Percentiles rank a stretch among this genome's conserved stretches.
Evolutionary conservation across 2,329 filamentous ascomycete genomes (phyloP).

Genomic region (Pseudogymnoascus sp.): DNA sequence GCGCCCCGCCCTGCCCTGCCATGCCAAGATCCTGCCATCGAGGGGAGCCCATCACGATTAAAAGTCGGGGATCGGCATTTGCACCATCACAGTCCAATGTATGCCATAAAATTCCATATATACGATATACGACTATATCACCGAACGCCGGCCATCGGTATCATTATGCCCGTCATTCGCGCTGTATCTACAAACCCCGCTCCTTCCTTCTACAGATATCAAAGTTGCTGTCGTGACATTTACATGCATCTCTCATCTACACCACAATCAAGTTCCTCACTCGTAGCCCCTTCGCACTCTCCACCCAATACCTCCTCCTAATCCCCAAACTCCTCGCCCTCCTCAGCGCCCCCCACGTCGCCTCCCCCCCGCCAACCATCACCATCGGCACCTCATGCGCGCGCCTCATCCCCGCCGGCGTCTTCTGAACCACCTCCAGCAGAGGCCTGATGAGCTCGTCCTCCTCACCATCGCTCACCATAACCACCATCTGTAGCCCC

Average conservation of each 20-base stretch:
- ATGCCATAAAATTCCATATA: neutral
- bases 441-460: slow-evolving; percentile 50
- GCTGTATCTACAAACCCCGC: neutral
- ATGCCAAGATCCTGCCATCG: neutral
- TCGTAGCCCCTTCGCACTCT: slow-evolving; percentile 64
- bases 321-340: slow-evolving; percentile 64
- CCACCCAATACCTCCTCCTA: slow-evolving; percentile 69
- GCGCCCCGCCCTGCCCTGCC: neutral
- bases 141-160: neutral
- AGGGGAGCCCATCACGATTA: neutral
- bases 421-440: slow-evolving; percentile 63
- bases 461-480: slow-evolving; percentile 54
- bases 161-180: neutral
- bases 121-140: neutral
- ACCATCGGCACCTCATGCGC: slow-evolving; percentile 70
- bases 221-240: neutral
- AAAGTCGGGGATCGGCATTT: neutral
- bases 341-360: slow-evolving; percentile 56
- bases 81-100: neutral
- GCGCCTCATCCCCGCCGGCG: slow-evolving; percentile 28
- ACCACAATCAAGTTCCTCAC: slow-evolving; percentile 71
- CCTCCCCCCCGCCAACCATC: slow-evolving; percentile 67
- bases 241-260: slow-evolving; percentile 12
- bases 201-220: slow-evolving; percentile 2
- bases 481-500: slow-evolving; percentile 71